phyloP scores from a whole-genome alignment of 2,329 filamentous ascomycete genomes.

The Talaromyces sp. region DNA sequence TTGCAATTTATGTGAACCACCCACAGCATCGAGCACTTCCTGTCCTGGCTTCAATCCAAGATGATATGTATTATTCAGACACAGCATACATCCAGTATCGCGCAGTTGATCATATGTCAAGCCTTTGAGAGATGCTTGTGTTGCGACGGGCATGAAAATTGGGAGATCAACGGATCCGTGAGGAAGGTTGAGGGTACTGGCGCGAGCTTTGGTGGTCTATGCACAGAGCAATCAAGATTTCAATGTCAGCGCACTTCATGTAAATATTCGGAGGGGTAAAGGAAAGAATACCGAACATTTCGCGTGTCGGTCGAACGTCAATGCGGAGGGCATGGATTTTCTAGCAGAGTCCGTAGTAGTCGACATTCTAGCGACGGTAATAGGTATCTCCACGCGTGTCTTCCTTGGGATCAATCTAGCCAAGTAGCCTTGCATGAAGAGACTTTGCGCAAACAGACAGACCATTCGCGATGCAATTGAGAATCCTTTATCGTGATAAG shows the following conservation, averaged over 20 bases:
- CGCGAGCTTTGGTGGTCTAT: slow-evolving; percentile 91
- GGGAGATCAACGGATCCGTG: slow-evolving; percentile 90
- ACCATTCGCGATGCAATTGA: slow-evolving; percentile 18
- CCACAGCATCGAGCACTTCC: slow-evolving; percentile 80
- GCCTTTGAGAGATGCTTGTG: slow-evolving; percentile 93
- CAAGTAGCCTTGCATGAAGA: slow-evolving; percentile 23
- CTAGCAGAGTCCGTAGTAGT: slow-evolving; percentile 26
- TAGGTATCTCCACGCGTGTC: neutral
- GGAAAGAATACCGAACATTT: slow-evolving; percentile 69
- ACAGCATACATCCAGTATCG: slow-evolving; percentile 83
- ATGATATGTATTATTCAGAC: slow-evolving; percentile 98
- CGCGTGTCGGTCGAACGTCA: slow-evolving; percentile 77
- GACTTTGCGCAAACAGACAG: neutral
- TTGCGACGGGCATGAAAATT: slow-evolving; percentile 98
- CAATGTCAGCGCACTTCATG: slow-evolving; percentile 10
- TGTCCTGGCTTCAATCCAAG: slow-evolving; percentile 93
- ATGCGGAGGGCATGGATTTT: slow-evolving; percentile 58
- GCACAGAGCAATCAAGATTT: neutral
- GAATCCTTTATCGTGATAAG: slow-evolving; percentile 21
- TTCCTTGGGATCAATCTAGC: slow-evolving; percentile 10
- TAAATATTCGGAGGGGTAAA: neutral
- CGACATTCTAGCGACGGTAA: slow-evolving; percentile 31
- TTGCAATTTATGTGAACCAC: slow-evolving; percentile 91
- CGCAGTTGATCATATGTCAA: slow-evolving; percentile 90
- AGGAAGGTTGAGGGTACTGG: slow-evolving; percentile 81